phyloP scores from a whole-genome alignment of 495 filamentous ascomycete genomes.

The Cercophora scortea region DNA sequence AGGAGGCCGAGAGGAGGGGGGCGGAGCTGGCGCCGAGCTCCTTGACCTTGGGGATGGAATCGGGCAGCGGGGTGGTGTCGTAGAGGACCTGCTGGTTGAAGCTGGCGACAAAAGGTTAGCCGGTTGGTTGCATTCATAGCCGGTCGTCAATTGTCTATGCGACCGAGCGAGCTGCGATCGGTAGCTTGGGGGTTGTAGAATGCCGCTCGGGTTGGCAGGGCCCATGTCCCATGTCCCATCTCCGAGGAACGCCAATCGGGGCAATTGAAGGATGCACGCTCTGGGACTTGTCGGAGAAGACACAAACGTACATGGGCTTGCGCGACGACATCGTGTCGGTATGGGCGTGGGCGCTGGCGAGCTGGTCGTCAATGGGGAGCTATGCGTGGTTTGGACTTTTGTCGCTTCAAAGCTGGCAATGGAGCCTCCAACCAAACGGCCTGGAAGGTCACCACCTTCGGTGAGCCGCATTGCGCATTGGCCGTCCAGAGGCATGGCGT shows the following conservation, averaged over 20 bases:
- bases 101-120: constrained; percentile 42
- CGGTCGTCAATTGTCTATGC: too few relatives aligned
- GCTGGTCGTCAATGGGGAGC: constrained; percentile 15
- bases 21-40: constrained; percentile 90
- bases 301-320: constrained; percentile 35
- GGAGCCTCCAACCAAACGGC: too few relatives aligned
- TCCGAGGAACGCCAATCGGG: background rate
- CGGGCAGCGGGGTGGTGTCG: constrained; percentile 92
- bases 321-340: constrained; percentile 40
- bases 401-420: background rate
- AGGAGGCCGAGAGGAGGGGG: constrained; percentile 84
- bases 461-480: too few relatives aligned
- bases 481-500: too few relatives aligned
- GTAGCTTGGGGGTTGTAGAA: too few relatives aligned
- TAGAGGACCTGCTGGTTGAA: constrained; percentile 89
- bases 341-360: constrained; percentile 5
- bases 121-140: too few relatives aligned
- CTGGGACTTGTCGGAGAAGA: background rate
- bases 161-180: too few relatives aligned
- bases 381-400: constrained; percentile 23
- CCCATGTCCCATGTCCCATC: background rate
- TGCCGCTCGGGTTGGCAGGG: background rate
- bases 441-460: too few relatives aligned
- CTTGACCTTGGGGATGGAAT: constrained; percentile 79
- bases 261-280: background rate